phyloP scores from a whole-genome alignment of 129 eudicot species.

The Centrapalus pauciflorus region DNA sequence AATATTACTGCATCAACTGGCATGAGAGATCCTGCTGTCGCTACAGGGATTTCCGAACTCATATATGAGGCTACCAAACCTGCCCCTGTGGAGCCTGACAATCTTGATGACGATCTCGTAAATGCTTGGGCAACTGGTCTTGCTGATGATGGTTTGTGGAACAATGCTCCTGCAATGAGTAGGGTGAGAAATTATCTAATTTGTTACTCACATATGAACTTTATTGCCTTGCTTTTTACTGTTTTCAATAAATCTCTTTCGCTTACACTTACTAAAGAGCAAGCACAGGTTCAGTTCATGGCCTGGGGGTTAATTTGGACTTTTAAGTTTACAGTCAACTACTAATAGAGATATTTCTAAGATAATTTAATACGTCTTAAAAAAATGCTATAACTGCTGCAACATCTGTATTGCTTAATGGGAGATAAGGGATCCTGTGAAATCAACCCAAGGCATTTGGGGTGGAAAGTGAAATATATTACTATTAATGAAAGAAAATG shows the following conservation, averaged over 20 bases:
- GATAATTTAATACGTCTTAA: too few relatives aligned
- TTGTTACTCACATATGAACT: not conserved
- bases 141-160: constrained; percentile 86
- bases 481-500: too few relatives aligned
- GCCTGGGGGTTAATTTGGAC: too few relatives aligned
- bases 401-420: too few relatives aligned
- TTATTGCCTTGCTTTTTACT: not conserved
- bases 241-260: not conserved
- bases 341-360: too few relatives aligned
- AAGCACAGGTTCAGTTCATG: too few relatives aligned
- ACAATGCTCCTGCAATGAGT: constrained; percentile 93
- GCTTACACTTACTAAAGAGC: not conserved
- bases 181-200: constrained; percentile 50
- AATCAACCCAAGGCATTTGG: too few relatives aligned
- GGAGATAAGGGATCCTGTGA: too few relatives aligned
- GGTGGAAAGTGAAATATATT: too few relatives aligned
- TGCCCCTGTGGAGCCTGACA: constrained; percentile 53
- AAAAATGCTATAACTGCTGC: too few relatives aligned
- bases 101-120: constrained; percentile 95
- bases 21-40: constrained; percentile 86
- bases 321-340: too few relatives aligned
- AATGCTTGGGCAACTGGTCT: constrained; percentile 98
- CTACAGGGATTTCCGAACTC: constrained; percentile 93
- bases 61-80: constrained; percentile 71
- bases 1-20: constrained; percentile 82